Evolutionary conservation across 805 yeast species (phyloP).

Genomic region (Starmerella asiatica): DNA sequence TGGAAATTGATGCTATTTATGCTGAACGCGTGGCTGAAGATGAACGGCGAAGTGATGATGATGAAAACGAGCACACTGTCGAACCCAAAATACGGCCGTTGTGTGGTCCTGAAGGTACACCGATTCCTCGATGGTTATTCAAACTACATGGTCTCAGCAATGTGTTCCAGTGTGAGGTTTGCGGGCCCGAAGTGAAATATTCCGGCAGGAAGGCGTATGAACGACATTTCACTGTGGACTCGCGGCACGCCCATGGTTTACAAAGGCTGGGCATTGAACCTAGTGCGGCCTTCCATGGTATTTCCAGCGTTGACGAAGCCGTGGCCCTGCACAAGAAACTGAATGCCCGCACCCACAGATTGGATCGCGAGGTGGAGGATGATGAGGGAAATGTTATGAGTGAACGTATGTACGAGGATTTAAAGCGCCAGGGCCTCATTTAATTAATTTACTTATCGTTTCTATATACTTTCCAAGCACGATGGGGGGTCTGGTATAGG

Average conservation of each 20-base stretch:
- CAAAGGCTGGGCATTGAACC: conserved; percentile 52
- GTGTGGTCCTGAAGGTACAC: conserved; percentile 75
- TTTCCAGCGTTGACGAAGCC: conserved; percentile 59
- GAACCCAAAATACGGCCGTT: conserved; percentile 46
- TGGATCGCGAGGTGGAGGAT: conserved; percentile 73
- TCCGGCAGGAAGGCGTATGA: conserved; percentile 62
- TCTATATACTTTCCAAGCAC: neutral
- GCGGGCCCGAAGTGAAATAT: conserved; percentile 53
- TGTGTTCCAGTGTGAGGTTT: conserved; percentile 67
- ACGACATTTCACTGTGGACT: conserved; percentile 55
- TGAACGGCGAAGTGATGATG: conserved; percentile 19
- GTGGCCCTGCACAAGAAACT: conserved; percentile 33
- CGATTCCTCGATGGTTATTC: conserved; percentile 88
- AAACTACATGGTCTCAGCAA: conserved; percentile 75
- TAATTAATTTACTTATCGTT: no score
- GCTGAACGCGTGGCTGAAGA: conserved; percentile 21
- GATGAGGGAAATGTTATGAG: conserved; percentile 87
- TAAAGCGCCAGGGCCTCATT: conserved; percentile 75
- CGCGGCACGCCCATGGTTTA: conserved; percentile 61
- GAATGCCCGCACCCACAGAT: conserved; percentile 53
- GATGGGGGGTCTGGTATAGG: neutral
- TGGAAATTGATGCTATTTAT: conserved; percentile 37
- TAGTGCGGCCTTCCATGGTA: conserved; percentile 47
- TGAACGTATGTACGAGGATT: conserved; percentile 64
- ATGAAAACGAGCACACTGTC: conserved; percentile 18